Conservation (phyloP, 768 basidiomycete species). For the Mycena galericulata region DNA sequence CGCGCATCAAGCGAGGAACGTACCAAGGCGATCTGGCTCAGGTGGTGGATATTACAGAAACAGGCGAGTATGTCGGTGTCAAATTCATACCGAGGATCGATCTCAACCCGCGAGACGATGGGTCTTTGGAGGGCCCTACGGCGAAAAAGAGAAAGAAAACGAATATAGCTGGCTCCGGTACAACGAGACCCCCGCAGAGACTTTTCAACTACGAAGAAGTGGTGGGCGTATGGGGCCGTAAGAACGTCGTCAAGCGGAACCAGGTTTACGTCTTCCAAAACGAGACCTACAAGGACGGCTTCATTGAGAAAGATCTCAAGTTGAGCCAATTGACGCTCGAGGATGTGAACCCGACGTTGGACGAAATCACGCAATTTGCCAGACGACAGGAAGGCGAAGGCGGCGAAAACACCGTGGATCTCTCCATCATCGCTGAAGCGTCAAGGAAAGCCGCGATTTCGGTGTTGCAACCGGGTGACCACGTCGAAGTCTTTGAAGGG, state of each 20-base stretch:
- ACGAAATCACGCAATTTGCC: constrained; percentile 94
- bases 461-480: constrained; percentile 97
- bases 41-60: constrained; percentile 93
- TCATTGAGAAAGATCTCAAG: constrained; percentile 96
- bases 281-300: constrained; percentile 95
- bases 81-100: constrained; percentile 99
- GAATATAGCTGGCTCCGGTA: constrained; percentile 56
- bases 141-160: constrained; percentile 88
- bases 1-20: constrained; percentile 93
- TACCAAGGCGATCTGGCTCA: constrained; percentile 96
- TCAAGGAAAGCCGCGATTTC: constrained; percentile 92
- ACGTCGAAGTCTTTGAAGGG: constrained; percentile 97
- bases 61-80: constrained; percentile 91
- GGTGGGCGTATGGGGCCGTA: constrained; percentile 84
- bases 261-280: constrained; percentile 88
- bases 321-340: constrained; percentile 82
- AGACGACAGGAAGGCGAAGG: constrained; percentile 78
- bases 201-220: constrained; percentile 97
- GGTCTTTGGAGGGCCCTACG: constrained; percentile 72
- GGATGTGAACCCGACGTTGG: constrained; percentile 93
- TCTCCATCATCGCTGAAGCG: constrained; percentile 93
- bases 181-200: constrained; percentile 89
- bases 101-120: constrained; percentile 89
- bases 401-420: constrained; percentile 79
- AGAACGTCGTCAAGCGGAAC: constrained; percentile 79